These are phyloP conservation scores for Cytospora mali DNA, from an alignment of 2,329 filamentous ascomycete species.

Conservation along the genomic window DNA sequence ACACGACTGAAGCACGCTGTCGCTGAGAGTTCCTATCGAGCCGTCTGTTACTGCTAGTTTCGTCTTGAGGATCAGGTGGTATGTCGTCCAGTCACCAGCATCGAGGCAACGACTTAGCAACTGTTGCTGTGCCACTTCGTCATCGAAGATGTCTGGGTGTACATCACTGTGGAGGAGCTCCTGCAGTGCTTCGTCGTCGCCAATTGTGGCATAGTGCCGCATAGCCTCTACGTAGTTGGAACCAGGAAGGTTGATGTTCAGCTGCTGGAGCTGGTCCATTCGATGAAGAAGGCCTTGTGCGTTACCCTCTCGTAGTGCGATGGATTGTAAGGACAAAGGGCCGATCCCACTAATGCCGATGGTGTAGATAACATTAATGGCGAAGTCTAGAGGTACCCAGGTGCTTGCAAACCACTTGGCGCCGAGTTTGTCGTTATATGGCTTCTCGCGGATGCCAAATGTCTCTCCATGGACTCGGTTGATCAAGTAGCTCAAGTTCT, in stretches of 20 bases:
- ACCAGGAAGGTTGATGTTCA: conserved; percentile 64
- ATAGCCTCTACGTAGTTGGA: conserved; percentile 69
- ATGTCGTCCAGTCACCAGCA: conserved; percentile 45
- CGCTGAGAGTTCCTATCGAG: conserved; percentile 36
- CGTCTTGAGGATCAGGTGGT: conserved; percentile 49
- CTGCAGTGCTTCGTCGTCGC: conserved; percentile 53
- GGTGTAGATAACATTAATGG: conserved; percentile 69
- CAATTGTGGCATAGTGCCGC: conserved; percentile 61
- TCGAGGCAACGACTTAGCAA: conserved; percentile 41
- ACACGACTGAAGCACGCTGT: conserved; percentile 38
- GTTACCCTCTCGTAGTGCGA: conserved; percentile 67
- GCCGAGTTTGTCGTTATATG: conserved; percentile 69
- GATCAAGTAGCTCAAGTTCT: conserved; percentile 39
- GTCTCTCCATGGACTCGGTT: conserved; percentile 44
- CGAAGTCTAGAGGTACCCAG: conserved; percentile 71
- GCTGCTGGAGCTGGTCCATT: conserved; percentile 61
- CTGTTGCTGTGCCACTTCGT: conserved; percentile 43
- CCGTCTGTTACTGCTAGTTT: conserved; percentile 41
- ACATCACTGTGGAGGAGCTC: conserved; percentile 53
- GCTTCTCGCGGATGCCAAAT: conserved; percentile 46
- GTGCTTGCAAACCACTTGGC: conserved; percentile 78
- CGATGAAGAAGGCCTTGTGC: conserved; percentile 58
- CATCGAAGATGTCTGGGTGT: conserved; percentile 59
- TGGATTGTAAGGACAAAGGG: conserved; percentile 74
- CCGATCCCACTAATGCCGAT: conserved; percentile 75